Conservation (phyloP, 331 rosid genomes). For the Spiraea crenata region DNA sequence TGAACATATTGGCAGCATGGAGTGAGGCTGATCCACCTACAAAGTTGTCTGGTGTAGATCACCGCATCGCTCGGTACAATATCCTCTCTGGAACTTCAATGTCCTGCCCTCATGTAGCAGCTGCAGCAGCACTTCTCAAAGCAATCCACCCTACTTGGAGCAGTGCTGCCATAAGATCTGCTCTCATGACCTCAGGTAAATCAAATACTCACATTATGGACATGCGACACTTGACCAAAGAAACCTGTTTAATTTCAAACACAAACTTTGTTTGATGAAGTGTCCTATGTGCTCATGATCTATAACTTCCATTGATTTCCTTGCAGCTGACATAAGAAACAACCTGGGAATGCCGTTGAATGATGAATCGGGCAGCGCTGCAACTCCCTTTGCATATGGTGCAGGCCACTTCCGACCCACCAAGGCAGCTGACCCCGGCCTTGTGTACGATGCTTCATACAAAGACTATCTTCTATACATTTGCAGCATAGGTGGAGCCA, state of each 20-base stretch:
- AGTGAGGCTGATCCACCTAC: constrained; percentile 70
- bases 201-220: not conserved
- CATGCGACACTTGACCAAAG: not conserved
- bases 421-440: constrained; percentile 79
- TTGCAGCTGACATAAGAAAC: constrained; percentile 62
- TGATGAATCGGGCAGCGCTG: constrained; percentile 50
- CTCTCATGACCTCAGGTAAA: constrained; percentile 87
- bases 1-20: constrained; percentile 95
- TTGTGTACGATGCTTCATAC: constrained; percentile 78
- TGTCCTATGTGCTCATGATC: not conserved
- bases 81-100: constrained; percentile 88
- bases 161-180: constrained; percentile 84
- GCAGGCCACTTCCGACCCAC: constrained; percentile 75
- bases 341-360: constrained; percentile 55
- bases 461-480: constrained; percentile 64
- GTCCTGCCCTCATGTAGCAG: constrained; percentile 93
- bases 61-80: constrained; percentile 61
- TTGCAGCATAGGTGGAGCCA: constrained; percentile 49
- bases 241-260: not conserved
- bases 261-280: not conserved
- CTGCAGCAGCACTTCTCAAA: constrained; percentile 69
- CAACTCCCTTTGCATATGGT: constrained; percentile 83
- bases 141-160: constrained; percentile 86
- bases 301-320: not conserved
- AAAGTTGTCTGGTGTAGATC: constrained; percentile 41